Base-by-base conservation (phyloP, 306 rosid species). In the Sechiopsis laciniata region DNA sequence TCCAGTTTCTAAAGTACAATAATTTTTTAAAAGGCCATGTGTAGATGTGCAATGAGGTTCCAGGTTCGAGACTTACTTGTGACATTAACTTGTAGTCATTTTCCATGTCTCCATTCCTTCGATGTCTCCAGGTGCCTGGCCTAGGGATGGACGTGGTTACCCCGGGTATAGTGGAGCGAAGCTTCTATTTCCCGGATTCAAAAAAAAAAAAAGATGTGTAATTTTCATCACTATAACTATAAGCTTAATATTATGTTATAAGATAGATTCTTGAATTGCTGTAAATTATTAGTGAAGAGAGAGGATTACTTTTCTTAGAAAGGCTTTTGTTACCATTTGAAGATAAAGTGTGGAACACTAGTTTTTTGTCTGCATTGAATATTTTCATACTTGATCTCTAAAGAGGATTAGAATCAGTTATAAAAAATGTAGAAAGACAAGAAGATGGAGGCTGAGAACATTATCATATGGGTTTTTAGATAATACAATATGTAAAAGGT, bases 361-460 rank as follows among this genome's bases (percentile, higher is more conserved):
- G 54, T 24, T 65, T n/a, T 17, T 42, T 65, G 24, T 65, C 14
- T 65, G 53, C 10, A 17, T 26, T 26, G 29, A 26, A 26, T 26
- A 26, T 26, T 26, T 26, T 26, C 29, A 26, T 26, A 26, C 2
- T 26, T 2, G 2, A 26, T 26, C 29, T 26, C 29, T 26, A 26
- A 26, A n/a, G n/a, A n/a, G n/a, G n/a, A n/a, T n/a, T 42, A 3
- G 15, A 3, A 35, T 63, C 21, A 63, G 24, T 9, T 37, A 8
- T 22, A 60, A 60, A 12, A 12, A 61, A 61, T 61, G 1, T 61
- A 61, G 10, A 17, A 37, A 37, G 70, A 17, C 48, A 63, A 63
- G 46, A 35, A 63, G 20, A 19, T 65, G 71, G 71, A 17, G 71
- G 54, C 71, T 65, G 50, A 42, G 71, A 12, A 16, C 22, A 29